phyloP scores from a whole-genome alignment of 352 stramenopile genomes.

The Phytopythium mirpurense region DNA sequence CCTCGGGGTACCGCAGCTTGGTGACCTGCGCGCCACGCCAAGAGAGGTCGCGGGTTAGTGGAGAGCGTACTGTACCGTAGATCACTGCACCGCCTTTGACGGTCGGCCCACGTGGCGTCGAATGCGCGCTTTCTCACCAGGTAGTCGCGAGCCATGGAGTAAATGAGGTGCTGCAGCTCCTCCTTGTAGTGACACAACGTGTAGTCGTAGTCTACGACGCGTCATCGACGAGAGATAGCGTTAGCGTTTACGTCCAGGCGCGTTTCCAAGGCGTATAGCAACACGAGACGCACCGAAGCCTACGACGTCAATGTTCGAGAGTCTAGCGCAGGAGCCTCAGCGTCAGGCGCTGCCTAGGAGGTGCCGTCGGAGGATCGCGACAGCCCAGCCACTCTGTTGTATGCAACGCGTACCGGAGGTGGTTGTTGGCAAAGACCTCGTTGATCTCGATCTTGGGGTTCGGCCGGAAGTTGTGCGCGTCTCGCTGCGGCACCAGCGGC shows the following conservation, averaged over 20 bases:
- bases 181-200: conserved; percentile 92
- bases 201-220: conserved; percentile 90
- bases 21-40: conserved; percentile 23
- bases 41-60: background rate
- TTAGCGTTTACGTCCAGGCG: background rate
- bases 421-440: conserved; percentile 75
- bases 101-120: too few species aligned
- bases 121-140: conserved; percentile 41
- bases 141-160: conserved; percentile 86
- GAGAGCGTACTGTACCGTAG: too few species aligned
- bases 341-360: too few species aligned
- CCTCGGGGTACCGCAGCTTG: conserved; percentile 81
- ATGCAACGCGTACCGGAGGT: conserved; percentile 30
- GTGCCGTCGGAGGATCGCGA: too few species aligned
- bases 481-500: conserved; percentile 15
- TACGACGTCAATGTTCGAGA: conserved; percentile 66
- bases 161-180: conserved; percentile 91
- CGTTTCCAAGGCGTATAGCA: too few species aligned
- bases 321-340: conserved; percentile 11
- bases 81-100: too few species aligned
- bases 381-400: too few species aligned
- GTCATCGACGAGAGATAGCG: background rate
- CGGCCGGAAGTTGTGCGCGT: conserved; percentile 38
- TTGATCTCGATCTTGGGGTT: conserved; percentile 34
- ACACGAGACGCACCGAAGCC: conserved; percentile 39